Base-by-base conservation (phyloP, 2,329 filamentous ascomycete genomes). In the Fusarium torulosum region DNA sequence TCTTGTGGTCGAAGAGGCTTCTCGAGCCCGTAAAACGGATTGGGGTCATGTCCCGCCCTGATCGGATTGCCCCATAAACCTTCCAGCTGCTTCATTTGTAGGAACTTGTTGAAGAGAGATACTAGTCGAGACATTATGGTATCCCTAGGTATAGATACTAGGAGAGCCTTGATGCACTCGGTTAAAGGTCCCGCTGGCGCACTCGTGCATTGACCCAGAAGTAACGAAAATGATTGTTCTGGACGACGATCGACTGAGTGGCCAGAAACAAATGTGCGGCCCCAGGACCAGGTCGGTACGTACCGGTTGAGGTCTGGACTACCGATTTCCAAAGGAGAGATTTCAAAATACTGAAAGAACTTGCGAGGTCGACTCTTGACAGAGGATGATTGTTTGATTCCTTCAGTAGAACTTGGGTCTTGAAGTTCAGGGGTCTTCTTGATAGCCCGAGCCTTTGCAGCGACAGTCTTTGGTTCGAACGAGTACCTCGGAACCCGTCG, bases 31-130 rank as follows among this genome's bases (percentile, higher is more conserved):
- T 73, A 73, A 2, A 73, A 73, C 0, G 71, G 71, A 21, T 73
- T 73, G 0, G 71, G 67, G 8, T 73, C 71, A 33, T 73, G 71
- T 0, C 71, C 71, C 1, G 71, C 71, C 0, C 69, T 50, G 2
- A 73, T 73, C 0, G 71, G 71, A 19, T 73, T 73, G 1, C 64
- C 69, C 71, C 71, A 73, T 1, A 73, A 13, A 0, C 67, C 56
- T 5, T 73, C 67, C 4, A 69, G 63, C 2, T 33, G 27, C 14
- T 70, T 70, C 31, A 61, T 66, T 0, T 65, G 57, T 1, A 71
- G 14, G 1, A 73, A 8, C 0, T n/a, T 46, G 3, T 71, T 72
- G 1, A 72, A 17, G 0, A 29, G 3, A 0, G 59, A 56, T 0
- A 71, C 44, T 2, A 63, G 4, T 1, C 69, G 54, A 1, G 64